Base-by-base conservation (phyloP, 2,329 filamentous ascomycete genomes). In the Pseudopithomyces chartarum region DNA sequence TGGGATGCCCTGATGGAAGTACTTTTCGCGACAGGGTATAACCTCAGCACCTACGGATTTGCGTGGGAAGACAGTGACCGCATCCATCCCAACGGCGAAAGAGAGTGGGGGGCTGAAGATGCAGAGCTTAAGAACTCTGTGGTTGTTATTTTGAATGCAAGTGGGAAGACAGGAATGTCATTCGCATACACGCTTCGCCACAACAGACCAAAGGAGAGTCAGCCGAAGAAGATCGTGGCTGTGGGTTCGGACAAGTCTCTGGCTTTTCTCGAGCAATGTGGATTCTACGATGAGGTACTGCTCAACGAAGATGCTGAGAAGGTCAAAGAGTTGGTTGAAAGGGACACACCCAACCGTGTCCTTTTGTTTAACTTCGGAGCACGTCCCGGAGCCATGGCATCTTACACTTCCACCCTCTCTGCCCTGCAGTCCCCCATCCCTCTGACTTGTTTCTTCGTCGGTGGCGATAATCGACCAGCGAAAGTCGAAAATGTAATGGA, bases 351-450 rank as follows among this genome's bases (percentile, higher is more conserved):
- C 2, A 26, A 46, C 2, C 58, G 65, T 12, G 49, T 64, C 2
- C 48, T 66, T 1, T 42, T 68, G 17, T 20, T 69, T 29, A 65
- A 70, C 49, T 70, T 69, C 26, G 68, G 66, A 19, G 61, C 60
- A 11, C 54, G 68, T 6, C 42, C 38, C 6, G 62, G 62, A n/a
- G 55, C 54, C 22, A 44, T 23, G 2, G 32, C 54, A 10, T 19
- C 53, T 1, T 70, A 63, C 61, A 54, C 48, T 4, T n/a, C 43
- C 1, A 47, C 55, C 4, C 47, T 68, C 0, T 52, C 55, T 1
- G 38, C 52, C 0, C 22, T 49, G 1, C 5, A 8, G 8, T 8
- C 26, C 26, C 22, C 39, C 3, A 32, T 59, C 1, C 57, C 59
- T 2, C 62, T 64, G 12, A 55, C 49, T 0, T 55, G 56, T 36